A percentile compares a stretch with the other conserved stretches of the same genome.
Evolutionary conservation across 441 rosid genomes (phyloP).

Genomic region (Manihot esculenta): DNA sequence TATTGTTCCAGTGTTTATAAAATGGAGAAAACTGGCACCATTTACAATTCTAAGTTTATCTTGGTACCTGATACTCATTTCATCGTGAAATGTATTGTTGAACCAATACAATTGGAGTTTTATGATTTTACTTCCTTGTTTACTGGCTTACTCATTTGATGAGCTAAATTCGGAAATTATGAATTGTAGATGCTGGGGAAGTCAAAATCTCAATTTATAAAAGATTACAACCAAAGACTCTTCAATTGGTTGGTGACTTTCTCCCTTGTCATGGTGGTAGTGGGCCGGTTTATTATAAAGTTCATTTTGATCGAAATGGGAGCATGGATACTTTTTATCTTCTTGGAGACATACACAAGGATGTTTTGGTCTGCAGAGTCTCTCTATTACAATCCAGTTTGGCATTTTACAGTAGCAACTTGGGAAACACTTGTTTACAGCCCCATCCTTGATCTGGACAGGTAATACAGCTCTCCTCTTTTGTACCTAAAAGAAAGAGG

Average conservation of each 20-base stretch:
- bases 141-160: slow-evolving; percentile 5
- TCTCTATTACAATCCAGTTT: slow-evolving; percentile 89
- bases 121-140: slow-evolving; percentile 1
- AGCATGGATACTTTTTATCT: slow-evolving; percentile 93
- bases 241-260: slow-evolving; percentile 98
- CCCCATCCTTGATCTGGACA: slow-evolving; percentile 95
- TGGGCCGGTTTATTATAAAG: slow-evolving; percentile 87
- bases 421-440: slow-evolving; percentile 96
- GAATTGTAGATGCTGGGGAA: slow-evolving; percentile 82
- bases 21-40: neutral
- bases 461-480: slow-evolving; percentile 43
- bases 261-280: slow-evolving; percentile 92
- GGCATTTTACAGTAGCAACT: slow-evolving; percentile 90
- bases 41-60: neutral
- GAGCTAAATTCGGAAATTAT: slow-evolving; percentile 7
- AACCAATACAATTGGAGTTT: neutral
- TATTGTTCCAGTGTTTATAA: neutral
- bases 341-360: slow-evolving; percentile 93
- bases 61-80: neutral
- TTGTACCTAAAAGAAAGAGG: neutral
- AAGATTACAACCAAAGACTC: slow-evolving; percentile 91
- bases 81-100: neutral
- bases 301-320: slow-evolving; percentile 90
- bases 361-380: slow-evolving; percentile 98
- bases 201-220: slow-evolving; percentile 74